A percentile compares a stretch with the other conserved stretches of the same genome.
Evolutionary conservation across 176 grass and related monocot genomes (phyloP).

Genomic region (Triticum dicoccoides): DNA sequence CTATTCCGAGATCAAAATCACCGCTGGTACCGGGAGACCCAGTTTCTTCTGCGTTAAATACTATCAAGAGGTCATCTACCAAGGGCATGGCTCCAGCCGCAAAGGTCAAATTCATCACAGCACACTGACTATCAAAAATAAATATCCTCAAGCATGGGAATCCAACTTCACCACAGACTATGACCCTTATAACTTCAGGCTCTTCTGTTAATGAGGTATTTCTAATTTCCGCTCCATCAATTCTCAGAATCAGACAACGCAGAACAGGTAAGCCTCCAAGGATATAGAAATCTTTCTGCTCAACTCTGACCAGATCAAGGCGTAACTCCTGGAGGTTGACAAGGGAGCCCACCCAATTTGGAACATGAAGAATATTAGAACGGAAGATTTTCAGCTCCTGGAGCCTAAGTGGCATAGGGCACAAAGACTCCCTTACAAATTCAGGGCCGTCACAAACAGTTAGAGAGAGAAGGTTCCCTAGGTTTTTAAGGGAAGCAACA

Average conservation of each 20-base stretch:
- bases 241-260: fast-evolving
- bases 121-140: too few relatives aligned
- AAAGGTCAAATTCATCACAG: neutral
- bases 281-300: too few relatives aligned
- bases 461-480: neutral
- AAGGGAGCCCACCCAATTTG: neutral
- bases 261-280: too few relatives aligned
- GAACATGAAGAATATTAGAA: neutral
- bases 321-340: too few relatives aligned
- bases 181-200: too few relatives aligned
- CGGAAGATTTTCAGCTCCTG: fast-evolving
- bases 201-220: too few relatives aligned
- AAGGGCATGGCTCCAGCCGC: neutral
- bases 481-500: neutral
- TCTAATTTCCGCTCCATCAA: too few relatives aligned
- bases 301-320: too few relatives aligned
- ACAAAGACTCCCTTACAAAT: neutral
- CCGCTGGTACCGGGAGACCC: neutral
- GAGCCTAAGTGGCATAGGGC: neutral
- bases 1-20: neutral
- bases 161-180: too few relatives aligned
- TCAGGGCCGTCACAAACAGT: fast-evolving
- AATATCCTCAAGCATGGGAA: too few relatives aligned
- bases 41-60: neutral
- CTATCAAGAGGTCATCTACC: neutral